phyloP scores from a whole-genome alignment of 2,329 filamentous ascomycete genomes.

The Reticulascus tulasneorum region DNA sequence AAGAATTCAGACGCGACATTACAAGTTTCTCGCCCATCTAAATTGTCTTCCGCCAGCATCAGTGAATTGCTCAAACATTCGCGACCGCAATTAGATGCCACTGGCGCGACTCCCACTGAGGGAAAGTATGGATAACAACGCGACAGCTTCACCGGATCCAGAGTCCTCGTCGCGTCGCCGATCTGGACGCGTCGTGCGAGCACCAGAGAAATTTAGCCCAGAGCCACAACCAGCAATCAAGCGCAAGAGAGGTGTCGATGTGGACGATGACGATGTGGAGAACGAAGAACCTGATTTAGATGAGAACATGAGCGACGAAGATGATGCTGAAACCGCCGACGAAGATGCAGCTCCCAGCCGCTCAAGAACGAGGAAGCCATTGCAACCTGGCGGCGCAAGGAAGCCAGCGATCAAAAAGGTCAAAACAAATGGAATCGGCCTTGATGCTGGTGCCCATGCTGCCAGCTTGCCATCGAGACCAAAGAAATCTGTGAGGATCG shows the following conservation, averaged over 20 bases:
- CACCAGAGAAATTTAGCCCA: constrained; percentile 56
- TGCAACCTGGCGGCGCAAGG: constrained; percentile 41
- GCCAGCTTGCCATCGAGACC: constrained; percentile 47
- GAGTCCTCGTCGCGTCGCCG: constrained; percentile 56
- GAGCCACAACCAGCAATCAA: constrained; percentile 48
- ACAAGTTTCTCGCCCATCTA: no score
- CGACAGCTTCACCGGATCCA: constrained; percentile 48
- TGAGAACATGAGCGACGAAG: constrained; percentile 40
- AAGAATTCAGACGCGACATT: no score
- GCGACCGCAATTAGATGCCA: background rate
- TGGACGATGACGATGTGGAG: constrained; percentile 43
- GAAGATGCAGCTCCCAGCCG: constrained; percentile 15
- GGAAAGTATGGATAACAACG: constrained; percentile 46
- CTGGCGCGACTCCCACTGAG: background rate
- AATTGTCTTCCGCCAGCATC: no score
- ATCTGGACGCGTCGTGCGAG: constrained; percentile 64
- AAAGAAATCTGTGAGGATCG: constrained; percentile 53
- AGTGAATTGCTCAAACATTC: no score
- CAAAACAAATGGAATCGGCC: constrained; percentile 54
- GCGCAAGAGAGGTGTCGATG: constrained; percentile 50
- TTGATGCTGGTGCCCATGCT: no score
- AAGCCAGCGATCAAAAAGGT: constrained; percentile 62
- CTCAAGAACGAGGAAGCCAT: constrained; percentile 10
- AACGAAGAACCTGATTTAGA: constrained; percentile 42
- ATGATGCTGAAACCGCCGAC: constrained; percentile 42